Evolutionary conservation across 176 grass and related monocot genomes (phyloP), one percentile per base, ranked within the genome.

Genomic region (Tuctoria greenei): DNA sequence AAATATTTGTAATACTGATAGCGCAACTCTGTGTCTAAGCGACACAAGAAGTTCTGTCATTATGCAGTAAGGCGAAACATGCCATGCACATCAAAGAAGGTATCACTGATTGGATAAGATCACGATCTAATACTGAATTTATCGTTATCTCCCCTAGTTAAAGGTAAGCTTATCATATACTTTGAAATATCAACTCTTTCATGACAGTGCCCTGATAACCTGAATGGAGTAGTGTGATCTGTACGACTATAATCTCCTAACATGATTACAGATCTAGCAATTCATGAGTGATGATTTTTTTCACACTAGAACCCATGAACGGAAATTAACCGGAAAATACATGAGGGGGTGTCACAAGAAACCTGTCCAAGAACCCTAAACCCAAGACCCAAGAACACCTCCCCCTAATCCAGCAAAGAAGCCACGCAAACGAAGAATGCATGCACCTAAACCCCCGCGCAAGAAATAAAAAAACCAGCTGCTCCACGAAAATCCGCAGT

Each of bases 321-420:
- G 8, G 0, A 56, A 14, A 20, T 57, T 5, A 2, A 31, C 7
- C 11, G 7, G 31, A 61, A 26, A 40, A 8, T 17, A 17, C 16
- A 49, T 49, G 3, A 5, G 46, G 3, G 16, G 18, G 5, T 7
- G 1, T 51, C 49, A 7, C 36, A 41, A 46, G 13, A 14, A 61
- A 27, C 72, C 54, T 40, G 27, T 66, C 68, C 26, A 81, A 41
- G 24, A 72, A 62, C 44, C 38, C 31, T 31, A 31, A 60, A 34
- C 39, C 4, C 18, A 17, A 18, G 39, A 8, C 35, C 5, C 56
- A 61, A 25, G 21, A 61, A 72, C 57, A 16, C 47, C 4, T 43
- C 38, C 26, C 13, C 38, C 10, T 58, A 35, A 79, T 59, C 12
- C 71, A 10, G 28, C 31, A 40, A 21, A 35, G 43, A 5, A 60